A percentile compares a stretch with the other conserved stretches of the same genome.
Evolutionary conservation across 2,329 filamentous ascomycete genomes (phyloP).

Genomic region (Phialophora tarda): DNA sequence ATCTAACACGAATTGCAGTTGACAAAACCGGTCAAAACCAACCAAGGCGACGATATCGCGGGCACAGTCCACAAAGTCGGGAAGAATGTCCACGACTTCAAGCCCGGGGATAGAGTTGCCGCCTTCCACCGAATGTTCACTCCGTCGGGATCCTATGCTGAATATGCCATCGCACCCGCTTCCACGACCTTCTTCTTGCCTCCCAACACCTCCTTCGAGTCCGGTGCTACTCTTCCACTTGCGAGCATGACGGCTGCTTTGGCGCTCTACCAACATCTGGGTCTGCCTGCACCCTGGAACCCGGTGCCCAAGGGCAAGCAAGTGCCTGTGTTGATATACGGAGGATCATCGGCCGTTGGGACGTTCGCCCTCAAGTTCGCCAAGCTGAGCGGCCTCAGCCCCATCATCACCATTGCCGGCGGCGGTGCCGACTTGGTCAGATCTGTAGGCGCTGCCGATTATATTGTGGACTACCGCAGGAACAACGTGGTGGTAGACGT

Average conservation of each 20-base stretch:
- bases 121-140: constrained; percentile 51
- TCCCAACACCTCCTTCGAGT: constrained; percentile 57
- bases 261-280: constrained; percentile 19
- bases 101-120: constrained; percentile 46
- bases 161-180: constrained; percentile 61
- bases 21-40: neutral
- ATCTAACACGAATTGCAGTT: neutral
- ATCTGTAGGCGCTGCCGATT: constrained; percentile 1
- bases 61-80: constrained; percentile 41
- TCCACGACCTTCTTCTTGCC: constrained; percentile 63
- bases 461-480: constrained; percentile 10
- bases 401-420: constrained; percentile 66
- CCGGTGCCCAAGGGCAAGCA: neutral
- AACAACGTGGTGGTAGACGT: constrained; percentile 2
- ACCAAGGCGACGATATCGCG: constrained; percentile 40
- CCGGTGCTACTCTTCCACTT: constrained; percentile 41
- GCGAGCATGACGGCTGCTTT: constrained; percentile 26
- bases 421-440: constrained; percentile 6
- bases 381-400: constrained; percentile 61
- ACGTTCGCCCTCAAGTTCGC: constrained; percentile 65
- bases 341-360: constrained; percentile 63
- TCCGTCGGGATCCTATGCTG: constrained; percentile 59
- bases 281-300: constrained; percentile 21
- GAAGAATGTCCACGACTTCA: constrained; percentile 20
- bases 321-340: constrained; percentile 57